Evolutionary conservation across 148 eudicot species (phyloP), one percentile per base, ranked within the genome.

Genomic region (Drosera capensis): DNA sequence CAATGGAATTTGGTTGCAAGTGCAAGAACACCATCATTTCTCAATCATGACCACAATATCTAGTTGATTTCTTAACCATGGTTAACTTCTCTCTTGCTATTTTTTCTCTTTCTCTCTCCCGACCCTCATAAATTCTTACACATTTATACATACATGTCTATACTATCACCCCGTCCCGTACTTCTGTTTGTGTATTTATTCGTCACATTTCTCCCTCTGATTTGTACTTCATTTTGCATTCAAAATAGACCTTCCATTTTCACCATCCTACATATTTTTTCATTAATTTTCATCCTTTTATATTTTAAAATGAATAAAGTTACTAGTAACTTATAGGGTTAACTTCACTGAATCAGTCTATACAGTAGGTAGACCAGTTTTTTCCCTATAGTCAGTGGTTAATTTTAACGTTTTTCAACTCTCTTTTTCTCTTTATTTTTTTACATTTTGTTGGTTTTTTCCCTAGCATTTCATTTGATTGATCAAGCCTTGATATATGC

Each of bases 21-120:
- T 75, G 79, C 92, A 77, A 66, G 59, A 80, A 80, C 72, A 66
- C 71, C 62, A 79, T 87, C 86, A 87, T 82, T 75, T 70, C 80
- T 66, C 96, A 82, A 87, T 87, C 78, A 87, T 87, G 66, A 64
- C 58, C 25, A 25, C 37, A 11, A 26, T 20, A 19, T 17, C 49
- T n/a, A 18, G 14, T 54, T 67, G 22, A 28, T 39, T 44, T 46
- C 14, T 51, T 54, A 55, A 66, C 79, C 68, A 46, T 58, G 63
- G 71, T 70, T 67, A 22, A 48, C 9, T 2, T 50, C 47, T 22
- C 22, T 21, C 20, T 47, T 37, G 25, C 43, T 26, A 40, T 19
- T 31, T 48, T 23, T 35, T 49, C 54, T 21, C 42, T 49, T 16
- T 40, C 45, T 15, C 20, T 40, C 4, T 1, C 20, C 0, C 43